phyloP scores from a whole-genome alignment of 164 flowering plant species.

The Vitis cinerea region DNA sequence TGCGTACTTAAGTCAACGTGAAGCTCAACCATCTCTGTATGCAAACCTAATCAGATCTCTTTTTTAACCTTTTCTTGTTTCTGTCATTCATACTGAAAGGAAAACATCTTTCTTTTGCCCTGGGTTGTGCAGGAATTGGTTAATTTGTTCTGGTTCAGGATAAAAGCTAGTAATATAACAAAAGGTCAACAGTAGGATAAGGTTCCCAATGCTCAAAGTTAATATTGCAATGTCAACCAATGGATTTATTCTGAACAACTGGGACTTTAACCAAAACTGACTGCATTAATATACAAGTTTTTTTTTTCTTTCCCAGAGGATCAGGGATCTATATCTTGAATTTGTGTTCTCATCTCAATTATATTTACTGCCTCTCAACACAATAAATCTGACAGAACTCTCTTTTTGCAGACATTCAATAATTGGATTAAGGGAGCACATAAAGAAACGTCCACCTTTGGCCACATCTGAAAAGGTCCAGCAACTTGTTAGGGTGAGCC shows the following conservation, averaged over 20 bases:
- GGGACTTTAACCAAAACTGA: neutral
- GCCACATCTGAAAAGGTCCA: conserved; percentile 99
- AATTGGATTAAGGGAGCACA: conserved; percentile 86
- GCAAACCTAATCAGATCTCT: conserved; percentile 20
- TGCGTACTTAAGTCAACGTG: conserved; percentile 92
- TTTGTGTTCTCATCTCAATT: neutral
- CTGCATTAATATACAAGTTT: too few relatives aligned
- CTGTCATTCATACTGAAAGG: neutral
- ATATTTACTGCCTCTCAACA: neutral
- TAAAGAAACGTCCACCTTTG: conserved; percentile 91
- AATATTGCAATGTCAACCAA: neutral
- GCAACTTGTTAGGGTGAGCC: conserved; percentile 82
- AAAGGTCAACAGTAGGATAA: neutral
- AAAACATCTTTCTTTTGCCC: neutral
- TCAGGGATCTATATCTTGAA: too few relatives aligned
- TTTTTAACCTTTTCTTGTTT: neutral
- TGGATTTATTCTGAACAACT: neutral
- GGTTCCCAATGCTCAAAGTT: neutral
- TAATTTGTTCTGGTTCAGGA: neutral
- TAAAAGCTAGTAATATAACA: neutral
- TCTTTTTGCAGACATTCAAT: conserved; percentile 72
- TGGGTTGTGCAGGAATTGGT: neutral
- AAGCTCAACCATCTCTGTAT: conserved; percentile 94
- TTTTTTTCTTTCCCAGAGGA: too few relatives aligned
- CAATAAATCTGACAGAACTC: neutral